Conservation (phyloP, 2,329 filamentous ascomycete species). For the Scedosporium dehoogii region DNA sequence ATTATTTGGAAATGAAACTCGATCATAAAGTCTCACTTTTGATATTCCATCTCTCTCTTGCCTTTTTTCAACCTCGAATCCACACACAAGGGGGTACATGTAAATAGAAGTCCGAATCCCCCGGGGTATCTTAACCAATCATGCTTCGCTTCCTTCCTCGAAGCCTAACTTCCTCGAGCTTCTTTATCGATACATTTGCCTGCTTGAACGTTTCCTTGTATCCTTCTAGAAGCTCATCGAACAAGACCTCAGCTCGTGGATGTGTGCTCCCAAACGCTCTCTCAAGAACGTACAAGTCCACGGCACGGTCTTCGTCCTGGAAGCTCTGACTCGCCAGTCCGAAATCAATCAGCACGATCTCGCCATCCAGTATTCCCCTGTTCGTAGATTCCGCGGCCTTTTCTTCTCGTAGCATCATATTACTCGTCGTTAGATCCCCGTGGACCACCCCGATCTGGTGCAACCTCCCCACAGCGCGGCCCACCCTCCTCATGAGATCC, state of each 20-base stretch:
- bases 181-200: slow-evolving; percentile 63
- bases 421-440: slow-evolving; percentile 94
- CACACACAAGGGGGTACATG: no score
- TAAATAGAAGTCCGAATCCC: no score
- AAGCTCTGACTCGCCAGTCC: slow-evolving; percentile 74
- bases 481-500: slow-evolving; percentile 60
- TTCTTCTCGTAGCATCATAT: slow-evolving; percentile 64
- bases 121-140: slow-evolving; percentile 53
- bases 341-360: slow-evolving; percentile 89
- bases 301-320: slow-evolving; percentile 85
- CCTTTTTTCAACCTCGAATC: not conserved
- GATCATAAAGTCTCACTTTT: no score
- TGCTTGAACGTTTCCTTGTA: slow-evolving; percentile 71
- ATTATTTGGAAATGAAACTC: not conserved
- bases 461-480: slow-evolving; percentile 60
- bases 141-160: slow-evolving; percentile 94
- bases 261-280: slow-evolving; percentile 92
- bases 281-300: slow-evolving; percentile 93
- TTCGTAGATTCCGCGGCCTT: slow-evolving; percentile 11
- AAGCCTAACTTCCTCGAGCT: slow-evolving; percentile 85
- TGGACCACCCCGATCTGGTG: slow-evolving; percentile 84
- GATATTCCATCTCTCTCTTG: not conserved
- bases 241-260: slow-evolving; percentile 70
- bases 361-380: slow-evolving; percentile 42
- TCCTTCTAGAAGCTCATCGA: slow-evolving; percentile 60